These are phyloP conservation scores for Colletotrichum australisinense DNA, from an alignment of 2,329 filamentous ascomycete species.

Conservation along the genomic window DNA sequence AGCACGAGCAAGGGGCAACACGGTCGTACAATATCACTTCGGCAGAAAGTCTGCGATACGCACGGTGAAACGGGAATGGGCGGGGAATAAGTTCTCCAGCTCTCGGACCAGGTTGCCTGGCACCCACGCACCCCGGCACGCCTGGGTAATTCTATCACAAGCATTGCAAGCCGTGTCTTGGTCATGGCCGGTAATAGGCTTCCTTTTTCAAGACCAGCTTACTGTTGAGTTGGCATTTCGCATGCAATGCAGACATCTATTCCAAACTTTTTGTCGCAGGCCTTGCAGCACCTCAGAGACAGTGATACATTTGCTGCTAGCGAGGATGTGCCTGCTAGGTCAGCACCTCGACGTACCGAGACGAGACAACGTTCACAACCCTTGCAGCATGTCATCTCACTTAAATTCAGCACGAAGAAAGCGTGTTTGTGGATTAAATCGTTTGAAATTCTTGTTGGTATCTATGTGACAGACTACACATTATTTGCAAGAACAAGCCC, in stretches of 20 bases:
- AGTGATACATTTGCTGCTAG: not conserved
- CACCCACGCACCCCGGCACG: too few species aligned
- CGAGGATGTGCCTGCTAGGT: not conserved
- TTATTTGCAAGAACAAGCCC: slow-evolving; percentile 14
- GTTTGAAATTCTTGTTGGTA: slow-evolving; percentile 1
- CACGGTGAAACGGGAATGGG: too few species aligned
- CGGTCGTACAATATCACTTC: too few species aligned
- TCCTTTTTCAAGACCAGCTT: not conserved
- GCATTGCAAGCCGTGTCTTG: not conserved
- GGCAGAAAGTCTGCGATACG: too few species aligned
- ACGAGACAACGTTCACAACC: too few species aligned
- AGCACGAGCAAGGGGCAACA: too few species aligned
- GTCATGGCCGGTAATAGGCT: not conserved
- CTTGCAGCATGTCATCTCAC: not conserved
- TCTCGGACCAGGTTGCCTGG: too few species aligned
- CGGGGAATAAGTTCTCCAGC: too few species aligned
- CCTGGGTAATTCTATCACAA: not conserved
- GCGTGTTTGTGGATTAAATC: not conserved
- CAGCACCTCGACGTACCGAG: not conserved
- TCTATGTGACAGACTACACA: slow-evolving; percentile 24
- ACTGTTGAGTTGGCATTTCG: not conserved
- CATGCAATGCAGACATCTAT: not conserved
- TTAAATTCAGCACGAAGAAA: not conserved
- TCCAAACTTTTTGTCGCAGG: not conserved
- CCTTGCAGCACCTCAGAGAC: not conserved